phyloP scores from a whole-genome alignment of 495 filamentous ascomycete genomes.

The Penicillium fimorum region DNA sequence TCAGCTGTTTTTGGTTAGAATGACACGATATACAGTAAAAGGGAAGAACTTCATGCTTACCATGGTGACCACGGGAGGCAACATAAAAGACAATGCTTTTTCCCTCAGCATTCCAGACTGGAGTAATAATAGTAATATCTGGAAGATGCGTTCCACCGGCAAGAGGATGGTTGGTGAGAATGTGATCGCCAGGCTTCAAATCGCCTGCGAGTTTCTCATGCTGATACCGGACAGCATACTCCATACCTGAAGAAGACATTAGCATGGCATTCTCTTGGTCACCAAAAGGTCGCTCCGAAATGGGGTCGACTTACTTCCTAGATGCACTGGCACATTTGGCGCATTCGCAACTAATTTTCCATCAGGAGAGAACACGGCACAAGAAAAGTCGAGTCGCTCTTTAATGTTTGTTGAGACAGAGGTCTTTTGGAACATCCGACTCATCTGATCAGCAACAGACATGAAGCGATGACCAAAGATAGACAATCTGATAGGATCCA shows the following conservation, averaged over 20 bases:
- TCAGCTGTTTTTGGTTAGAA: no score
- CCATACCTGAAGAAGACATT: slow-evolving; percentile 53
- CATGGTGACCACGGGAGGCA: slow-evolving; percentile 82
- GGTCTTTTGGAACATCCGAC: slow-evolving; percentile 83
- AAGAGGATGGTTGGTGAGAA: slow-evolving; percentile 90
- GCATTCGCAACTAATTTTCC: slow-evolving; percentile 86
- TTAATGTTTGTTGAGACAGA: slow-evolving; percentile 92
- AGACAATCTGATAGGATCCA: slow-evolving; percentile 78
- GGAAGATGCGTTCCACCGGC: slow-evolving; percentile 83
- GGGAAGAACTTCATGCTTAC: no score
- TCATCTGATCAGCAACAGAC: slow-evolving; percentile 96
- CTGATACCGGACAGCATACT: slow-evolving; percentile 51
- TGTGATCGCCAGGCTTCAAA: slow-evolving; percentile 81
- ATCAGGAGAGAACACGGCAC: slow-evolving; percentile 78
- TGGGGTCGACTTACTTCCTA: slow-evolving; percentile 47
- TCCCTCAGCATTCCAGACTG: slow-evolving; percentile 63
- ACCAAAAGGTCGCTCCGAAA: no score
- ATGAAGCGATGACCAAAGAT: slow-evolving; percentile 93
- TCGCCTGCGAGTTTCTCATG: slow-evolving; percentile 79
- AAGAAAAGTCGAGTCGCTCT: slow-evolving; percentile 87
- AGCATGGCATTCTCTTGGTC: no score
- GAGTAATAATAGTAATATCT: slow-evolving; percentile 87
- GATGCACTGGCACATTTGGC: slow-evolving; percentile 75
- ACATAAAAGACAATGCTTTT: slow-evolving; percentile 75
- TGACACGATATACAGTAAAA: no score